A percentile compares a stretch with the other conserved stretches of the same genome.
These are phyloP conservation scores for Lodderomyces elongisporus DNA, from an alignment of 1,139 yeast genomes.

Conservation along the genomic window DNA sequence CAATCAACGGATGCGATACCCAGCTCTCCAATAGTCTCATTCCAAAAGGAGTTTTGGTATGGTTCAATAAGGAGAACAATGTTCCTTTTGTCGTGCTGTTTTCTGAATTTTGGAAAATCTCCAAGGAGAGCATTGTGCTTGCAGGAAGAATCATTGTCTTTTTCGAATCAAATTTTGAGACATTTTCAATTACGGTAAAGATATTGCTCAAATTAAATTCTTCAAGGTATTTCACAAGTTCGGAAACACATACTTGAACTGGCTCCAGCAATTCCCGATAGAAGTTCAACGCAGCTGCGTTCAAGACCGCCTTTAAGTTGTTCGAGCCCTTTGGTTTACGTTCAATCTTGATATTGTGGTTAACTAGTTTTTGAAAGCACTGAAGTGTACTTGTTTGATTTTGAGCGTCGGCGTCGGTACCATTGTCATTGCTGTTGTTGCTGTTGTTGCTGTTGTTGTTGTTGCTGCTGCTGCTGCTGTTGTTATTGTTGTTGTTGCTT, in stretches of 20 bases:
- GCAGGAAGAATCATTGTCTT: conserved; percentile 65
- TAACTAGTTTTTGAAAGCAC: conserved; percentile 14
- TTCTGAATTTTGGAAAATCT: conserved; percentile 63
- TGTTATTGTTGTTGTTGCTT: conserved; percentile 20
- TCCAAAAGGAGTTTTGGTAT: conserved; percentile 76
- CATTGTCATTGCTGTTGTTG: no score
- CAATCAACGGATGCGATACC: conserved; percentile 68
- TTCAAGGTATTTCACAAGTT: conserved; percentile 48
- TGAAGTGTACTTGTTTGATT: conserved; percentile 23
- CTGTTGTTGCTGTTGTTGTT: no score
- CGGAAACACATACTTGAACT: conserved; percentile 42
- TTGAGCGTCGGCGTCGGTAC: conserved; percentile 15
- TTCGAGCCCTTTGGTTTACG: conserved; percentile 8
- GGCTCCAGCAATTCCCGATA: conserved; percentile 20
- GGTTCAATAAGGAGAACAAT: conserved; percentile 71
- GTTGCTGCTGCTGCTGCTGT: no score
- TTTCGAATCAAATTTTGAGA: conserved; percentile 45
- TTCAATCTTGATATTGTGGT: conserved; percentile 13
- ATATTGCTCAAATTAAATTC: conserved; percentile 60
- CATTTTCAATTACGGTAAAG: conserved; percentile 46
- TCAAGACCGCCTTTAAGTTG: conserved; percentile 11
- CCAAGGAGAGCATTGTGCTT: conserved; percentile 64
- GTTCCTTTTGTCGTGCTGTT: conserved; percentile 55
- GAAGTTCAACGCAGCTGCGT: conserved; percentile 18
- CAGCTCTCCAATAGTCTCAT: conserved; percentile 60